Base-by-base conservation (phyloP, 2,329 filamentous ascomycete species). In the Trichoderma endophyticum region DNA sequence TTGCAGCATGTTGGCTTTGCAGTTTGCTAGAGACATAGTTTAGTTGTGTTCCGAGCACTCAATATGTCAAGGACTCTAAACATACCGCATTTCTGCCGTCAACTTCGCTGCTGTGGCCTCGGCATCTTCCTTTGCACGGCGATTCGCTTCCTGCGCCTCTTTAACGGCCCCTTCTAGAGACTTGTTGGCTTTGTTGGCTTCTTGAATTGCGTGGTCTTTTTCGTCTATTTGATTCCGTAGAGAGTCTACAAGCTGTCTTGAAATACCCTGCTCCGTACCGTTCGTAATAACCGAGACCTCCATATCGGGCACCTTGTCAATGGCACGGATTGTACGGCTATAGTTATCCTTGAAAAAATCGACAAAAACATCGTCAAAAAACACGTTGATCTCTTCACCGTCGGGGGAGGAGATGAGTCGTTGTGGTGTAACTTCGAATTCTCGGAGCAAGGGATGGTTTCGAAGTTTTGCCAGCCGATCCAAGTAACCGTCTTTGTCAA, bases 291-390 rank as follows among this genome's bases (percentile, higher is more conserved):
- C 88, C 0, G 94, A 92, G 30, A 97, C 91, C 79, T 99, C 96
- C 73, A 97, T 85, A 1, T 91, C 93, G 0, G 96, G 96, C 74
- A 97, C 93, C 73, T 95, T 91, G 81, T 99, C 96, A 76, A 99
- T 93, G 15, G 94, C 93, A 74, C 94, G 90, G 51, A 92, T 84
- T 72, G 98, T 84, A 9, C 95, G 91, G 77, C 93, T 95, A 79
- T 97, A 98, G 79, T 97, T 97, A 78, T 98, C 95, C 78, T 98
- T 98, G 77, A 98, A 89, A 77, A 98, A 97, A 73, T 98, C 93
- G 70, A 99, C 90, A 80, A 98, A 98, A 0, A 89, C 89, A 61
- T 89, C 87, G 76, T 97, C 94, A 74, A 98, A 96, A 79, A 90
- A 97, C 1, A 97, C 92, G 65, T 95, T 91, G 1, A 94, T 92